These are phyloP conservation scores for Talaromyces piceae DNA, from an alignment of 2,329 filamentous ascomycete genomes.

Conservation along the genomic window DNA sequence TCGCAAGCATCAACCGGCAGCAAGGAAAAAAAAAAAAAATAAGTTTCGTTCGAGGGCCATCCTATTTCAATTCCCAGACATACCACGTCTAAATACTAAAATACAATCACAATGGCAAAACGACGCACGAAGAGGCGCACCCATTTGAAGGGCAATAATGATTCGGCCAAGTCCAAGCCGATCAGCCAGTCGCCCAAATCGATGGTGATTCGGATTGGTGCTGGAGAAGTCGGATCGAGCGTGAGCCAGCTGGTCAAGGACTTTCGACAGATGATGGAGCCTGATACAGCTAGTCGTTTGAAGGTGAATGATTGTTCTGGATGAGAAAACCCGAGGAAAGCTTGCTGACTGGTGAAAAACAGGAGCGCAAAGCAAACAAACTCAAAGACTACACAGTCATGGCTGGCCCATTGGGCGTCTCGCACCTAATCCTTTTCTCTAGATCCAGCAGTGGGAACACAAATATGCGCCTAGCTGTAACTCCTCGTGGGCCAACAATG, in stretches of 20 bases:
- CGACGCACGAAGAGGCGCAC: slow-evolving; percentile 82
- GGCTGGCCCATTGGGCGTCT: slow-evolving; percentile 88
- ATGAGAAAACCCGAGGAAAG: background rate
- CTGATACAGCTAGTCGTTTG: slow-evolving; percentile 78
- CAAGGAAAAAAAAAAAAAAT: slow-evolving; percentile 1
- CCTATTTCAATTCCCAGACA: background rate
- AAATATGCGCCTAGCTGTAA: slow-evolving; percentile 78
- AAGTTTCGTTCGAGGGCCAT: background rate
- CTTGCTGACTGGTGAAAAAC: background rate
- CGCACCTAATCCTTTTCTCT: slow-evolving; percentile 88
- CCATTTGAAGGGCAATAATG: slow-evolving; percentile 61
- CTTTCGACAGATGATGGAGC: slow-evolving; percentile 90
- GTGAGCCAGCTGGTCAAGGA: slow-evolving; percentile 88
- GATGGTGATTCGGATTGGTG: slow-evolving; percentile 97
- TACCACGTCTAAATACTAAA: no score
- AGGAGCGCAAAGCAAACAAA: slow-evolving; percentile 78
- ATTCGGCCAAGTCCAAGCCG: slow-evolving; percentile 37
- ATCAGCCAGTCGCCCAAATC: slow-evolving; percentile 62
- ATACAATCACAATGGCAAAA: slow-evolving; percentile 58
- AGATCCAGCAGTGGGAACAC: slow-evolving; percentile 84
- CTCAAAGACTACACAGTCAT: slow-evolving; percentile 90
- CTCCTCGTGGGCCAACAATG: slow-evolving; percentile 83
- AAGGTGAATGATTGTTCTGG: slow-evolving; percentile 46
- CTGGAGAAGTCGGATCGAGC: slow-evolving; percentile 84
- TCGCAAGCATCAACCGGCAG: slow-evolving; percentile 14